These are phyloP conservation scores for Pulveroboletus ravenelii DNA, from an alignment of 768 basidiomycete genomes.

Conservation along the genomic window DNA sequence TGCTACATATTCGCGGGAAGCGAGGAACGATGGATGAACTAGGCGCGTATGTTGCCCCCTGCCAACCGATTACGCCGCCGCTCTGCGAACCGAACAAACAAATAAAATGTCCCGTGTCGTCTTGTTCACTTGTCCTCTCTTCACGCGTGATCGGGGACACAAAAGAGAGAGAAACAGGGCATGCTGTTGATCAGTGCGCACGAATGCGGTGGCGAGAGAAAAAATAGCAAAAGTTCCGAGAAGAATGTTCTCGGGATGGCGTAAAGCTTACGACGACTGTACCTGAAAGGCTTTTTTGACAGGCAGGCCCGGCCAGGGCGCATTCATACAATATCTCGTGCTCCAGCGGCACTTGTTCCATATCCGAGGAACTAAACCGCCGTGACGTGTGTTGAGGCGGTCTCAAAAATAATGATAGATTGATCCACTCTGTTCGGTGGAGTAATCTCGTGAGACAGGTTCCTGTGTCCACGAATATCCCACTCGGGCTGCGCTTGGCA, in stretches of 20 bases:
- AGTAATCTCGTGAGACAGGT: not conserved
- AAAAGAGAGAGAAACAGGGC: not conserved
- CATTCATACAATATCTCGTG: not conserved
- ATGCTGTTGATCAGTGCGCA: not conserved
- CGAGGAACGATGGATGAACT: not conserved
- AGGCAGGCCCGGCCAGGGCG: not conserved
- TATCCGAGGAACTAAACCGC: not conserved
- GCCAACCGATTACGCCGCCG: not conserved
- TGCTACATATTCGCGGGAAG: slow-evolving; percentile 19
- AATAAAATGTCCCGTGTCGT: not conserved
- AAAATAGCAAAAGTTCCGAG: slow-evolving; percentile 4
- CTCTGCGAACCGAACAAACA: not conserved
- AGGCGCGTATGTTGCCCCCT: not conserved
- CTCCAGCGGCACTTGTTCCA: not conserved
- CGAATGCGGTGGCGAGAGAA: slow-evolving; percentile 7
- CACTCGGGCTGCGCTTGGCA: not conserved
- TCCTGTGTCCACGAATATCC: not conserved
- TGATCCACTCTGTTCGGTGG: not conserved
- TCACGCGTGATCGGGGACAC: not conserved
- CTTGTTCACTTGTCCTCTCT: slow-evolving; percentile 6
- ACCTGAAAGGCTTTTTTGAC: slow-evolving; percentile 9
- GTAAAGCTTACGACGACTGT: slow-evolving; percentile 11
- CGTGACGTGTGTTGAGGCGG: not conserved
- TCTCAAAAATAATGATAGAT: not conserved
- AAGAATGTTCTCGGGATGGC: slow-evolving; percentile 6